Conservation (phyloP, 345 rosid genomes). For the Raphanus sativus region DNA sequence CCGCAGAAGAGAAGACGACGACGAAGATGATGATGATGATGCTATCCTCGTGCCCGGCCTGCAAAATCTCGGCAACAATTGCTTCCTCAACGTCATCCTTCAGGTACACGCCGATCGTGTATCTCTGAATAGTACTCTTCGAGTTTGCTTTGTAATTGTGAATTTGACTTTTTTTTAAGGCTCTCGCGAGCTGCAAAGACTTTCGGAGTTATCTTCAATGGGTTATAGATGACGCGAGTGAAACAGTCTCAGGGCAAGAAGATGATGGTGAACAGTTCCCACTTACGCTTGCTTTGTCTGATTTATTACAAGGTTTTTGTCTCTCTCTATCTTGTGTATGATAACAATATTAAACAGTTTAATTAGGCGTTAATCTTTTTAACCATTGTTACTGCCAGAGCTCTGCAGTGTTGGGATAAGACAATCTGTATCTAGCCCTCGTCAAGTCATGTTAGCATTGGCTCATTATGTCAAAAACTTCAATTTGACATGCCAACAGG, state of each 20-base stretch:
- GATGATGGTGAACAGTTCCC: conserved; percentile 49
- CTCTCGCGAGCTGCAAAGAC: conserved; percentile 71
- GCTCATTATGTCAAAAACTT: conserved; percentile 54
- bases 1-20: conserved; percentile 10
- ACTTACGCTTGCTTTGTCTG: conserved; percentile 61
- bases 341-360: no score
- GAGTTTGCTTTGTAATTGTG: background rate
- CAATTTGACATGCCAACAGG: conserved; percentile 84
- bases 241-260: conserved; percentile 32
- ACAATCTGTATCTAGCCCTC: conserved; percentile 56
- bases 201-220: conserved; percentile 63
- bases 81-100: conserved; percentile 78
- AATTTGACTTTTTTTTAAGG: conserved; percentile 42
- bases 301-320: conserved; percentile 53
- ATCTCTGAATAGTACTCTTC: background rate
- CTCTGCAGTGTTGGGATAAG: conserved; percentile 42
- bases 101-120: conserved; percentile 49
- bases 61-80: conserved; percentile 78
- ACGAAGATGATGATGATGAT: conserved; percentile 39
- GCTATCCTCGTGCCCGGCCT: conserved; percentile 64
- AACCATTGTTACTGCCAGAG: conserved; percentile 42
- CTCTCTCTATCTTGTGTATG: background rate
- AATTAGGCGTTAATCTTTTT: no score
- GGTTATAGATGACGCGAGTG: conserved; percentile 51
- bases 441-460: conserved; percentile 72